These are phyloP conservation scores for Erucastrum elatum DNA, from an alignment of 345 rosid species.

Conservation along the genomic window DNA sequence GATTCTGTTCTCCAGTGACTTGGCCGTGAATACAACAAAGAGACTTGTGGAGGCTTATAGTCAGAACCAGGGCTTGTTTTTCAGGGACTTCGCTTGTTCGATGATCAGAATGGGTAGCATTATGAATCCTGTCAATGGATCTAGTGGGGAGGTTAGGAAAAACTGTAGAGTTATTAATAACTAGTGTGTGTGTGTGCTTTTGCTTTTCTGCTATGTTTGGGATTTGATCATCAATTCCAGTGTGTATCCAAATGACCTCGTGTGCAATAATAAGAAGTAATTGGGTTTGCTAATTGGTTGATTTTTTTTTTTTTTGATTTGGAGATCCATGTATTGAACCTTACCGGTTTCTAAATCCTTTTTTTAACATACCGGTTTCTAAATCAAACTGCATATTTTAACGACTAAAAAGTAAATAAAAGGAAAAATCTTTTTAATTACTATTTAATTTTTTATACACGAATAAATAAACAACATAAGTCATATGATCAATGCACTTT, in stretches of 20 bases:
- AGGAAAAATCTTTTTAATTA: too few species aligned
- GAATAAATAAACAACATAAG: not conserved
- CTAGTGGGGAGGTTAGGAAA: constrained; percentile 58
- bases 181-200: constrained; percentile 16
- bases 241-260: constrained; percentile 9
- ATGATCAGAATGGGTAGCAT: constrained; percentile 78
- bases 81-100: constrained; percentile 50
- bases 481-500: not conserved
- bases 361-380: too few species aligned
- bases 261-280: constrained; percentile 4
- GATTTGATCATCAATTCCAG: not conserved
- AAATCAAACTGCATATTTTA: too few species aligned
- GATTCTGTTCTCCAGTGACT: constrained; percentile 52
- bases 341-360: too few species aligned
- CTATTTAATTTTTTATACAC: not conserved
- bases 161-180: constrained; percentile 58
- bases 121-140: constrained; percentile 43
- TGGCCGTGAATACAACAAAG: constrained; percentile 53
- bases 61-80: constrained; percentile 41
- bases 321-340: not conserved
- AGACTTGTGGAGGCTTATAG: constrained; percentile 53
- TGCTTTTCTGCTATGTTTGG: constrained; percentile 15
- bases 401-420: too few species aligned
- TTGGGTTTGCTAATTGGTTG: not conserved
- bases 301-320: not conserved